These are phyloP conservation scores for Dentipellis sp. DNA, from an alignment of 768 basidiomycete species.

Conservation along the genomic window DNA sequence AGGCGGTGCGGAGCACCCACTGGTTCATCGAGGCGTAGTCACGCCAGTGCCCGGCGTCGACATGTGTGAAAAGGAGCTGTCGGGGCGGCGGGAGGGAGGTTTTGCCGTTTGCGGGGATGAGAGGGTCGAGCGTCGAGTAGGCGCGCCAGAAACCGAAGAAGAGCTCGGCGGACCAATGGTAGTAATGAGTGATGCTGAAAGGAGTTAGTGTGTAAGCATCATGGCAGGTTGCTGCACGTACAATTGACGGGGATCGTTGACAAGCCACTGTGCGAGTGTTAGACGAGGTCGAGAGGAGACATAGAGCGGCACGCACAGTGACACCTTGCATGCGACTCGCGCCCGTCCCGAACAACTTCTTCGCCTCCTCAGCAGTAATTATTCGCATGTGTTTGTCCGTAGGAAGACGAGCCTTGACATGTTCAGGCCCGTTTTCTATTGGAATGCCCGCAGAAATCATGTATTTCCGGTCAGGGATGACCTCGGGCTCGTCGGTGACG, in stretches of 20 bases:
- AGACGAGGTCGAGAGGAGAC: conserved; percentile 1
- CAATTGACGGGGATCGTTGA: conserved; percentile 86
- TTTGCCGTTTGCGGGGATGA: conserved; percentile 54
- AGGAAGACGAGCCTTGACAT: conserved; percentile 53
- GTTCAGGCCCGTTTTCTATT: conserved; percentile 49
- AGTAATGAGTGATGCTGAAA: conserved; percentile 79
- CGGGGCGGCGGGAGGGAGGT: conserved; percentile 67
- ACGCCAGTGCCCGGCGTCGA: conserved; percentile 74
- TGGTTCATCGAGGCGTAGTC: conserved; percentile 92
- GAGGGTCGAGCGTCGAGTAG: conserved; percentile 70
- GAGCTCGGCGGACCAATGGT: conserved; percentile 89
- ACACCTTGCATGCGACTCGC: conserved; percentile 73
- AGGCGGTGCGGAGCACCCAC: conserved; percentile 69
- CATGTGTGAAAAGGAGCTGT: conserved; percentile 67
- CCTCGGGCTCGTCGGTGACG: conserved; percentile 63
- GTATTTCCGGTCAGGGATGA: conserved; percentile 51
- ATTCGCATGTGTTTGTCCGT: conserved; percentile 73
- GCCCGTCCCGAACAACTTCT: conserved; percentile 56
- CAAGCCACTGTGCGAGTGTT: conserved; percentile 44
- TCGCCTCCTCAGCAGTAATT: conserved; percentile 60
- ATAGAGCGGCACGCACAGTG: conserved; percentile 33
- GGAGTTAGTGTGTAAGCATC: background rate
- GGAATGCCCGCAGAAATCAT: conserved; percentile 64
- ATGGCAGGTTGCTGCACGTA: conserved; percentile 27
- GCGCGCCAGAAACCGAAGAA: conserved; percentile 91